Evolutionary conservation across 2,329 filamentous ascomycete species (phyloP).

Genomic region (Sclerotiophoma versabilis): DNA sequence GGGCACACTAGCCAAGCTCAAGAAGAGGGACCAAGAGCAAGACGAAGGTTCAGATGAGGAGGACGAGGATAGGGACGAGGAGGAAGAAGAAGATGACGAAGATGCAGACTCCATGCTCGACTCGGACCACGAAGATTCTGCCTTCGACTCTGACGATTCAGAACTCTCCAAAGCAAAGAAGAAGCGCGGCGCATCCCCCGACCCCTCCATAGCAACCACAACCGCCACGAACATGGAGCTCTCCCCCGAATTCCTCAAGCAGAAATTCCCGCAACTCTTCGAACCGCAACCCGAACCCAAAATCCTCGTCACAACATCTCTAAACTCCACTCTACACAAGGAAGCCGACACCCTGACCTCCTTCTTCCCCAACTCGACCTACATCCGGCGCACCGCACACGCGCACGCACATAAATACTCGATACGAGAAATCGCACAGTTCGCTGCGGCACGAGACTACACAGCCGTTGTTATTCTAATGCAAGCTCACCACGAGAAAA

Average conservation of each 20-base stretch:
- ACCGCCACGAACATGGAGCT: slow-evolving; percentile 66
- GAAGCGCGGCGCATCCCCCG: slow-evolving; percentile 62
- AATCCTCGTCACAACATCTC: slow-evolving; percentile 87
- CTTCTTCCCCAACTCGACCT: slow-evolving; percentile 80
- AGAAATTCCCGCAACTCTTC: slow-evolving; percentile 68
- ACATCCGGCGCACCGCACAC: slow-evolving; percentile 86
- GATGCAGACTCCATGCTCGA: slow-evolving; percentile 55
- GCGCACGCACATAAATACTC: slow-evolving; percentile 90
- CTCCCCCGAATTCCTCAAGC: slow-evolving; percentile 65
- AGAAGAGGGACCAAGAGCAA: slow-evolving; percentile 36
- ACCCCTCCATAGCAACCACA: slow-evolving; percentile 51
- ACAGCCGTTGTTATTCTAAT: slow-evolving; percentile 85
- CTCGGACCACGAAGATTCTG: slow-evolving; percentile 49
- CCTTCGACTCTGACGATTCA: slow-evolving; percentile 49
- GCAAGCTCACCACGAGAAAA: slow-evolving; percentile 79
- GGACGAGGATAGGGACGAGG: no score
- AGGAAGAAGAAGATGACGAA: slow-evolving; percentile 49
- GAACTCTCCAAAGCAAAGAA: slow-evolving; percentile 38
- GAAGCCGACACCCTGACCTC: slow-evolving; percentile 79
- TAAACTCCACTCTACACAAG: slow-evolving; percentile 87
- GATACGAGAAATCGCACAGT: slow-evolving; percentile 86
- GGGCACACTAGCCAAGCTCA: slow-evolving; percentile 41
- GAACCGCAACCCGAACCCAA: slow-evolving; percentile 70
- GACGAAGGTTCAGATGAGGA: slow-evolving; percentile 27
- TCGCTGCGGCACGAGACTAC: slow-evolving; percentile 81